Base-by-base conservation (phyloP, 257 asterid species). In the Nicotiana benthamiana region DNA sequence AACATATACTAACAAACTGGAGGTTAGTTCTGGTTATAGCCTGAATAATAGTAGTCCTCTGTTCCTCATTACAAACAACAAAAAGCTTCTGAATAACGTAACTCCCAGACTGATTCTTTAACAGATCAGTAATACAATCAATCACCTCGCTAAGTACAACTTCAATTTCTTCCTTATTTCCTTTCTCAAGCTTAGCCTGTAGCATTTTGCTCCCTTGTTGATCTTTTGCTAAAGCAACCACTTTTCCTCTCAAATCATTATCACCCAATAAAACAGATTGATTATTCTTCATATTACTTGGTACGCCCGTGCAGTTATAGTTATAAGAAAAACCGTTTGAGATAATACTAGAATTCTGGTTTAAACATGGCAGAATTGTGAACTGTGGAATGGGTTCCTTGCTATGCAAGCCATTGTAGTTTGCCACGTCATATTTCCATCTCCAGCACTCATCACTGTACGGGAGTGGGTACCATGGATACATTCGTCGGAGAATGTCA, bases 61-160 rank as follows among this genome's bases (percentile, higher is more conserved):
- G 97, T n/a, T 87, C 91, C 84, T 90, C 91, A 63, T 85, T 83
- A 79, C 95, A 88, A 56, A 85, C 81, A 16, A 17, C 83, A 74
- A 94, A 91, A 68, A 94, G 91, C 67, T 87, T 89, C 80, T 84
- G 89, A 48, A 94, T 51, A 75, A 89, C 88, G 36, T 86, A 84
- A 76, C 89, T 86, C 61, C 97, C 97, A n/a, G 82, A 84, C 16
- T 92, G 95, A 83, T 85, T 85, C 77, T 78, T 87, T 90, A 92
- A 75, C 80, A 94, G 64, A 64, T 89, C 92, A n/a, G 59, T 48
- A 4, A 81, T 65, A 77, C 1, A 59, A 0, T 74, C 87, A 40
- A 87, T 56, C 60, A 89, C 85, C 75, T 88, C 92, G 1, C 81
- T 83, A 3, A 94, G 28, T 6, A 91, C 56, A 83, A 78, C 40